Percentiles rank a stretch among this genome's conserved stretches.
These are phyloP conservation scores for Picea abies DNA, from an alignment of 83 land plant genomes.

Conservation along the genomic window DNA sequence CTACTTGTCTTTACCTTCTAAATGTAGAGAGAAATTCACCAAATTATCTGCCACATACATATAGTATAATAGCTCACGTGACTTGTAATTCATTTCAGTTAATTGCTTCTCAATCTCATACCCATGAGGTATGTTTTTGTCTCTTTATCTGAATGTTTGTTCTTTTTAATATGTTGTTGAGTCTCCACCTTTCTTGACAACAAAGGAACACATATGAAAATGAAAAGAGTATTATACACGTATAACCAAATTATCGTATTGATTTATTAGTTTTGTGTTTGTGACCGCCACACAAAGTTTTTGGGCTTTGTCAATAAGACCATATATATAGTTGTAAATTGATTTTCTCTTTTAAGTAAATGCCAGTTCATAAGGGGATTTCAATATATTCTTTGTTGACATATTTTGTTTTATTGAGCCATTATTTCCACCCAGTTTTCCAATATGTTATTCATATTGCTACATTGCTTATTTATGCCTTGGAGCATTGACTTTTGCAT, in stretches of 20 bases:
- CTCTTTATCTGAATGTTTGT: neutral
- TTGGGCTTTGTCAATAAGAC: neutral
- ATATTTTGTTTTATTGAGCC: neutral
- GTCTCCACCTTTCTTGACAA: neutral
- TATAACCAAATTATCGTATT: neutral
- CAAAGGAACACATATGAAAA: neutral
- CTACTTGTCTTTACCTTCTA: conserved; percentile 89
- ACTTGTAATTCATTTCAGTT: conserved; percentile 79
- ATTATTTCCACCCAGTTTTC: neutral
- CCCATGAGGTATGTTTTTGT: conserved; percentile 76
- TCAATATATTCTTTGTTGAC: neutral
- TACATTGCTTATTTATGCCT: neutral
- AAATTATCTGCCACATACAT: conserved; percentile 84
- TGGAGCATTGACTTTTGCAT: neutral
- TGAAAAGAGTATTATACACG: neutral
- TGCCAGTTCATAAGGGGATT: conserved; percentile 24
- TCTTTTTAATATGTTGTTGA: neutral
- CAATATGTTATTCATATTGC: neutral
- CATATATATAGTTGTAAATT: too few relatives aligned
- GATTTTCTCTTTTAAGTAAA: conserved; percentile 44
- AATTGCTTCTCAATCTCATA: conserved; percentile 66
- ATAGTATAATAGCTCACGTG: conserved; percentile 73
- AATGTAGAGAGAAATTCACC: conserved; percentile 72
- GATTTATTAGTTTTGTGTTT: conserved; percentile 37
- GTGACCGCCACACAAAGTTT: neutral